Evolutionary conservation across 2,329 filamentous ascomycete genomes (phyloP), one percentile per base, ranked within the genome.

Genomic region (Anthostomella pinea): DNA sequence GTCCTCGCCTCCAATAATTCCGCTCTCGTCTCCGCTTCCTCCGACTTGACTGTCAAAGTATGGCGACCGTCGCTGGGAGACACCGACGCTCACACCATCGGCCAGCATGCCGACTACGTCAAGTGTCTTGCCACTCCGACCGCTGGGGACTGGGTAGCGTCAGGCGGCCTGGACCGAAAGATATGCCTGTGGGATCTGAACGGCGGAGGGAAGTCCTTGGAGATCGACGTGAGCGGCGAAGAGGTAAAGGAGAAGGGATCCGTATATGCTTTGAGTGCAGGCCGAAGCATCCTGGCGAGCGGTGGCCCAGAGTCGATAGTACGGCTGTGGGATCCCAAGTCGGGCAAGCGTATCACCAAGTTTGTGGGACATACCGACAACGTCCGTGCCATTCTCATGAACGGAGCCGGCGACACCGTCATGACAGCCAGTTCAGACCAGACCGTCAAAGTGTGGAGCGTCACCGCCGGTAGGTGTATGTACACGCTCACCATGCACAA

Each of bases 401-500:
- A 87, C 53, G 81, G 91, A 50, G 81, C 86, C 41, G 90, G 88
- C 24, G 89, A 95, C 58, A 94, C 82, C 25, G 87, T 98, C 51
- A 79, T 98, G 72, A 95, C 91, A 1, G 90, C 88, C 10, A 95
- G 90, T 52, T 91, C 91, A 2, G 93, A 98, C 61, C 89, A 95
- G 65, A 97, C 93, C 0, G 84, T 98, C 68, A 98, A 98, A 68
- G 81, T 97, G 39, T 98, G 93, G 93, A 96, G 90, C 49, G 83
- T 97, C 51, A 93, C 87, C 8, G 91, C 89, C 15, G 93, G 93
- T 37, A 78, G 93, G 51, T 98, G 93, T 72, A 91, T 97, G 84
- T 88, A 96, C 64, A 98, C 93, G 1, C 77, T 98, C 52, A 96
- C 90, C 36, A 98, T 98, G 93, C 93, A 98, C 66, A 95, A 95